Base-by-base conservation (phyloP, 2,329 filamentous ascomycete species). In the Metarhizium rileyi region DNA sequence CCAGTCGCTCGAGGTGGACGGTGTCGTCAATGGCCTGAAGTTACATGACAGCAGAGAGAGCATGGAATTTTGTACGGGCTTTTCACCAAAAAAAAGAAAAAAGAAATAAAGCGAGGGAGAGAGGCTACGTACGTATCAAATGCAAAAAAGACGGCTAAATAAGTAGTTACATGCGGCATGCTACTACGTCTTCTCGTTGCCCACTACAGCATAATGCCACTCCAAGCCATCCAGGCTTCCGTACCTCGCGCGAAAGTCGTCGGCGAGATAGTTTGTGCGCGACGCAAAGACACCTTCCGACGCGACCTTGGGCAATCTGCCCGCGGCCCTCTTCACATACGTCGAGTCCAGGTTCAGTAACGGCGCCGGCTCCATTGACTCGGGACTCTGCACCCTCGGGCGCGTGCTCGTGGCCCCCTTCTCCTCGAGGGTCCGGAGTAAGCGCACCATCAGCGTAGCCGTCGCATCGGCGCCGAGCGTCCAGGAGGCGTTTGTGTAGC, bases 401-500 rank as follows among this genome's bases (percentile, higher is more conserved):
- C 36, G 12, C 16, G 40, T 30, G 28, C 41, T 46, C 10, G 27
- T 46, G 33, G n/a, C 22, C 6, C 28, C 26, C 18, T 46, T 46
- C 22, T 18, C 28, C 27, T 18, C 14, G 20, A 50, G 30, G 5
- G 25, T n/a, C 8, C 35, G 14, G 16, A 50, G 14, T 16, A 50
- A 30, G 6, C 48, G 48, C 16, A 44, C 46, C 16, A 42, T 26
- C 10, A 38, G n/a, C 6, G 25, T 27, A 23, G 42, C 42, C 6
- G 42, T 45, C 9, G 42, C 47, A 51, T 85, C 80, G 0, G 76
- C 73, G 2, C 78, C 79, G 0, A 83, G 66, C 0, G 81, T 84
- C 82, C 82, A 86, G 0, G 75, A 73, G 0, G 74, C 74, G 40
- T 80, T 75, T 26, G 72, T 72, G 61, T 84, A 86, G 3, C 82